Evolutionary conservation across 441 rosid genomes (phyloP), one percentile per base, ranked within the genome.

Genomic region (Geranium incanum): DNA sequence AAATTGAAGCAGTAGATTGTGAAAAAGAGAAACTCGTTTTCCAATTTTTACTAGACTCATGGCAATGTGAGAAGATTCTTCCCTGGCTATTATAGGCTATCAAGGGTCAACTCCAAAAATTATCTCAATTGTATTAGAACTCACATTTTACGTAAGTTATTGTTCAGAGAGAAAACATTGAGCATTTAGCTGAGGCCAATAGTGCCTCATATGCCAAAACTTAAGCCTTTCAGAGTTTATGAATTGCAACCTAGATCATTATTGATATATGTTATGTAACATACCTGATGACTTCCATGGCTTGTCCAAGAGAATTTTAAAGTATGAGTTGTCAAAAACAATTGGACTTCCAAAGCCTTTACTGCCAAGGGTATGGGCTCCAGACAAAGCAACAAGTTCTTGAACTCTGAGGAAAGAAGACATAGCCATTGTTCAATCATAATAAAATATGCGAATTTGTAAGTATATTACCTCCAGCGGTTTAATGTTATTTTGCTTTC

Each of bases 321-420:
- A 93, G 87, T 93, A 91, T 11, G 92, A 84, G 76, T 91, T 91
- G 83, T 91, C 96, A 64, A 93, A 91, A 72, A 74, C 76, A 70
- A 67, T 72, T 1, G 97, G 96, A 76, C 77, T 89, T 68, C 96
- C 93, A 78, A 91, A 93, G 64, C 98, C 95, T 84, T 93, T 93
- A 69, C 92, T 77, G 23, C 98, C 98, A 13, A 91, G 75, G 57
- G 97, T 89, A 84, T 93, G 96, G 67, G 97, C 97, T 41, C 98
- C 98, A 72, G 90, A 89, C 45, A 91, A 81, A 6, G 89, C 95
- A 66, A 93, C 93, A 41, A 89, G 89, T 71, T 91, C 96, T 36
- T 79, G 92, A 36, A 89, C 85, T 71, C 97, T 91, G 88, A 43
- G 48, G 72, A 68, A 36, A 28, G 68, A 70, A 65, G 70, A 50